phyloP scores from a whole-genome alignment of 2,329 filamentous ascomycete species.

The Arthroderma uncinatum region DNA sequence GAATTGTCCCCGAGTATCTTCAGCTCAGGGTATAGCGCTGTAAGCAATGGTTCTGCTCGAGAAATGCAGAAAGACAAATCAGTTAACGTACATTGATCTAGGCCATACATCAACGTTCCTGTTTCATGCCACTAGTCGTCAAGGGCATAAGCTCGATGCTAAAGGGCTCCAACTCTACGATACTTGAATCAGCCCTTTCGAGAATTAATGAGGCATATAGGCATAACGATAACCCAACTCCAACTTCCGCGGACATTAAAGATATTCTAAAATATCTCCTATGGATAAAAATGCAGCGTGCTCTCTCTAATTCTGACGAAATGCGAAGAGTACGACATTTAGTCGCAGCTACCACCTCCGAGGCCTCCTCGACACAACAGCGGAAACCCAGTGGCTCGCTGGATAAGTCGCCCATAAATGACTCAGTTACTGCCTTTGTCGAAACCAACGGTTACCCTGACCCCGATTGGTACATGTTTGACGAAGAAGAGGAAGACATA shows the following conservation, averaged over 20 bases:
- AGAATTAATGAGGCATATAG: constrained; percentile 7
- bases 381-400: not conserved
- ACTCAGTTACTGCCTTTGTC: not conserved
- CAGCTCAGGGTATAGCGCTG: constrained; percentile 23
- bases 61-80: not conserved
- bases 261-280: constrained; percentile 21
- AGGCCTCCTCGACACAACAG: not conserved
- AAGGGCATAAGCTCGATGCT: constrained; percentile 28
- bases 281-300: constrained; percentile 25
- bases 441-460: not conserved
- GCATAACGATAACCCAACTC: not conserved
- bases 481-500: not conserved
- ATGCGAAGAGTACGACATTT: constrained; percentile 6
- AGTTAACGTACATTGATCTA: constrained; percentile 11
- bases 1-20: constrained; percentile 24
- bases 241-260: constrained; percentile 9
- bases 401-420: not conserved
- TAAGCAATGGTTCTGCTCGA: constrained; percentile 11
- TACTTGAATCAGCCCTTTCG: constrained; percentile 13
- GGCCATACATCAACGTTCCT: constrained; percentile 28
- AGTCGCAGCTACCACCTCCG: not conserved
- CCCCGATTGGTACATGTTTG: not conserved
- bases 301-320: constrained; percentile 16
- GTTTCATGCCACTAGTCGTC: constrained; percentile 26
- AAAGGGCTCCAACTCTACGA: constrained; percentile 15